Evolutionary conservation across 306 rosid genomes (phyloP).

Genomic region (Coriaria nepalensis): DNA sequence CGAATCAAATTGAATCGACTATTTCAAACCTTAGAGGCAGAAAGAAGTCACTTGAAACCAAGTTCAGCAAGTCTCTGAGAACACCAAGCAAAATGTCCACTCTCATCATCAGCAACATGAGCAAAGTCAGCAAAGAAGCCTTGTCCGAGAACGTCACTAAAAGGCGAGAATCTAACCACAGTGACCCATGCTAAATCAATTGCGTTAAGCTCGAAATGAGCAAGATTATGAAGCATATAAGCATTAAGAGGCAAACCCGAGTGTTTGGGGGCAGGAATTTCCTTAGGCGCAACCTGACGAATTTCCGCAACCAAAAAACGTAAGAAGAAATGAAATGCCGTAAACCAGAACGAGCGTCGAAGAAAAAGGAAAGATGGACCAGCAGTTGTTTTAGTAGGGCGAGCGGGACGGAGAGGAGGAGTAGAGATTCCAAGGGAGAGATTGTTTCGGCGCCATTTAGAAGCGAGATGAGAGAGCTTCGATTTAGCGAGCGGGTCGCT

Average conservation of each 20-base stretch:
- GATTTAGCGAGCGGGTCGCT: slow-evolving; percentile 60
- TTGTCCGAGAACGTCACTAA: slow-evolving; percentile 61
- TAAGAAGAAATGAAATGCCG: neutral
- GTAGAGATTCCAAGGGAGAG: slow-evolving; percentile 56
- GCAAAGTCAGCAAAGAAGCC: slow-evolving; percentile 86
- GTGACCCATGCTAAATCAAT: slow-evolving; percentile 97
- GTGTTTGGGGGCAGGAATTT: slow-evolving; percentile 72
- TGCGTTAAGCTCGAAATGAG: slow-evolving; percentile 94
- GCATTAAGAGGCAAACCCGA: slow-evolving; percentile 91
- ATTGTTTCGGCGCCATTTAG: slow-evolving; percentile 43
- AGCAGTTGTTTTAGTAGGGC: slow-evolving; percentile 33
- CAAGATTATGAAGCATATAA: slow-evolving; percentile 85
- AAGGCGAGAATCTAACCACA: slow-evolving; percentile 76
- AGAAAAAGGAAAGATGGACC: slow-evolving; percentile 22
- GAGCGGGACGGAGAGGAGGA: slow-evolving; percentile 40
- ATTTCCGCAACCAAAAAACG: neutral
- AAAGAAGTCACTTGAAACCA: slow-evolving; percentile 66
- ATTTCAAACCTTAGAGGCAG: slow-evolving; percentile 6
- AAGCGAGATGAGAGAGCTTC: slow-evolving; percentile 64
- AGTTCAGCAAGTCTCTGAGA: slow-evolving; percentile 93
- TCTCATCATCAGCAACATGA: slow-evolving; percentile 93
- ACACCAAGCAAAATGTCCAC: slow-evolving; percentile 91
- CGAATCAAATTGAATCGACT: slow-evolving; percentile 8
- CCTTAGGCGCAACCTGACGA: slow-evolving; percentile 65
- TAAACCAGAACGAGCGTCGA: neutral